These are phyloP conservation scores for Apiotrichum gamsii DNA, from an alignment of 1,284 basidiomycete genomes.

Conservation along the genomic window DNA sequence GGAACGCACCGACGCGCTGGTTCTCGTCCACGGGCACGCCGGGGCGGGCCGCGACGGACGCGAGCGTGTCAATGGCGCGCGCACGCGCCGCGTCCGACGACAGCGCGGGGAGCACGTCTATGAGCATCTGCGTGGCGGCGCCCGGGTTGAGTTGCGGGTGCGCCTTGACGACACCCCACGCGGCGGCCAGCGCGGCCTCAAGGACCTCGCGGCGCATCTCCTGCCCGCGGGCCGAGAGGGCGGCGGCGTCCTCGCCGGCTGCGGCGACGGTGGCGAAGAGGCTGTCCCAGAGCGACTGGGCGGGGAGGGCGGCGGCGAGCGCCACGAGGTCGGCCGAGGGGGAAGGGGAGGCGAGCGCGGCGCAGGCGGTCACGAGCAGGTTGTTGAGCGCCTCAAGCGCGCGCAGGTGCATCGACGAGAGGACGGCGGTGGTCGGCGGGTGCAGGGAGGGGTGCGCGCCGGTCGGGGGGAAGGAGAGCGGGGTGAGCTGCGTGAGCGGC, in stretches of 20 bases:
- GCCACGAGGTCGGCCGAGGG: slow-evolving; percentile 4
- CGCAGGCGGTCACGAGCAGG: slow-evolving; percentile 62
- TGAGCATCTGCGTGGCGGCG: slow-evolving; percentile 58
- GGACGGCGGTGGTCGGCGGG: slow-evolving; percentile 74
- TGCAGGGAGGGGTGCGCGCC: slow-evolving; percentile 60
- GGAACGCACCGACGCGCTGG: slow-evolving; percentile 26
- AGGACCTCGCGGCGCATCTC: slow-evolving; percentile 45
- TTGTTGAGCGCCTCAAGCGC: slow-evolving; percentile 89
- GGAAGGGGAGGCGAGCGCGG: slow-evolving; percentile 13
- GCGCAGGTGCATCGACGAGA: slow-evolving; percentile 71
- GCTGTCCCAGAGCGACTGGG: slow-evolving; percentile 60
- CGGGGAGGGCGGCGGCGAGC: slow-evolving; percentile 50
- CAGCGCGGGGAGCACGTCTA: slow-evolving; percentile 58
- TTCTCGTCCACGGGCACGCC: slow-evolving; percentile 61
- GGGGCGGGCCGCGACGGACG: slow-evolving; percentile 67
- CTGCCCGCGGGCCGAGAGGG: slow-evolving; percentile 38
- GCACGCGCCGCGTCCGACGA: slow-evolving; percentile 58
- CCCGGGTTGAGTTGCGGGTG: slow-evolving; percentile 10
- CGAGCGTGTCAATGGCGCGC: slow-evolving; percentile 73
- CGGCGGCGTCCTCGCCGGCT: slow-evolving; percentile 25
- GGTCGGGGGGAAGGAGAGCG: slow-evolving; percentile 72
- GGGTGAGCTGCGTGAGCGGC: slow-evolving; percentile 61
- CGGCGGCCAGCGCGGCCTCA: slow-evolving; percentile 44
- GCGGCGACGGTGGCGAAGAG: slow-evolving; percentile 65
- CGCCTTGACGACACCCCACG: slow-evolving; percentile 47